phyloP scores from a whole-genome alignment of 2,329 filamentous ascomycete species.

The Fusarium pilosicola region DNA sequence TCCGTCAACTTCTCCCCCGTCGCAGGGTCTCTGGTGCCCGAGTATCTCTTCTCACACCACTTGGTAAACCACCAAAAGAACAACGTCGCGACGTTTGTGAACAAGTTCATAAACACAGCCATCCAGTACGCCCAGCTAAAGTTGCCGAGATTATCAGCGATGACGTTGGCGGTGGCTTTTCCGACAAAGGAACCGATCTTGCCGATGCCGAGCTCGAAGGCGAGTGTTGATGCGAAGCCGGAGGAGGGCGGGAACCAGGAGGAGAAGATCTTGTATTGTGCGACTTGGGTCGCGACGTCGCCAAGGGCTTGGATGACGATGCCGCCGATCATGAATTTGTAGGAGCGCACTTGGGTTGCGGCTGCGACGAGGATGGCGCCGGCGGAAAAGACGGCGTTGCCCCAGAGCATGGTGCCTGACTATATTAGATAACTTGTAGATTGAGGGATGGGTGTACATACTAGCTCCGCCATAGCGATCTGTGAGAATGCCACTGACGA shows the following conservation, averaged over 20 bases:
- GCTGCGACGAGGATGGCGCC: slow-evolving; percentile 69
- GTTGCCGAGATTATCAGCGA: slow-evolving; percentile 64
- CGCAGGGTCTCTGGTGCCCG: slow-evolving; percentile 60
- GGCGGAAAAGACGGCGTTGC: slow-evolving; percentile 68
- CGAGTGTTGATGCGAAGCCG: slow-evolving; percentile 70
- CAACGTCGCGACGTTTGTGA: slow-evolving; percentile 65
- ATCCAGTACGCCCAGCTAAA: slow-evolving; percentile 73
- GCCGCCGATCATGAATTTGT: slow-evolving; percentile 69
- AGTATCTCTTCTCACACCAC: slow-evolving; percentile 59
- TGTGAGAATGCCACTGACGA: slow-evolving; percentile 65
- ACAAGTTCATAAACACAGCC: slow-evolving; percentile 70
- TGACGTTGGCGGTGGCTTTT: slow-evolving; percentile 68
- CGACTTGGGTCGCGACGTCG: slow-evolving; percentile 72
- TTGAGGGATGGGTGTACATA: slow-evolving; percentile 30
- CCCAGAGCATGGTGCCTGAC: slow-evolving; percentile 64
- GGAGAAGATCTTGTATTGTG: slow-evolving; percentile 73
- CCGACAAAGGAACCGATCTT: slow-evolving; percentile 71
- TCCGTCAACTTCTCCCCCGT: slow-evolving; percentile 69
- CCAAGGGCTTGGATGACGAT: slow-evolving; percentile 65
- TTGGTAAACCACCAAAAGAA: slow-evolving; percentile 66
- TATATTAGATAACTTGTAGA: rapidly evolving
- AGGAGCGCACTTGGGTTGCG: slow-evolving; percentile 65
- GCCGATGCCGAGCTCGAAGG: slow-evolving; percentile 68
- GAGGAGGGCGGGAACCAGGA: slow-evolving; percentile 71
- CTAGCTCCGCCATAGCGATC: slow-evolving; percentile 68